Conservation (phyloP, 2,329 filamentous ascomycete species). For the Diaporthe sp. region DNA sequence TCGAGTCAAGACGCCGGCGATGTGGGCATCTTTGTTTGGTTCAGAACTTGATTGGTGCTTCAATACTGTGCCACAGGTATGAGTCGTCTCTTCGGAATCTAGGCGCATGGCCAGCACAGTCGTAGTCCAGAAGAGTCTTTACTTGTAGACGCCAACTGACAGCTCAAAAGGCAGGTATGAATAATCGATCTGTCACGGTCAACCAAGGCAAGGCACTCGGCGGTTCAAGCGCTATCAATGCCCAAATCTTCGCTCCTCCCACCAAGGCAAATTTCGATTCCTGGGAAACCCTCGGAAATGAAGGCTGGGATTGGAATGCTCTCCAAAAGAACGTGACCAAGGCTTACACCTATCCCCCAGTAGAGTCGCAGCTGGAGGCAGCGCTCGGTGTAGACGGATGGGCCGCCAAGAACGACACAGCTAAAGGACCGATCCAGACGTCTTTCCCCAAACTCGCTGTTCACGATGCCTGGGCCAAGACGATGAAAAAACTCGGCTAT, state of each 20-base stretch:
- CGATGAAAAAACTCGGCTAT: constrained; percentile 40
- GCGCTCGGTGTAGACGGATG: constrained; percentile 49
- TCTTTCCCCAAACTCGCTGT: constrained; percentile 50
- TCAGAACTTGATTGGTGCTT: constrained; percentile 58
- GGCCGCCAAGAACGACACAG: constrained; percentile 24
- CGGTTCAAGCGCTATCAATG: constrained; percentile 58
- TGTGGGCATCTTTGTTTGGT: constrained; percentile 50
- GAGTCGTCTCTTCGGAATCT: too few species aligned
- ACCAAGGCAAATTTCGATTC: constrained; percentile 63
- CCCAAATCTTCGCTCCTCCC: constrained; percentile 52
- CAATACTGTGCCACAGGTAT: constrained; percentile 52
- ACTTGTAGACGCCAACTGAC: background rate
- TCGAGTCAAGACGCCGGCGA: constrained; percentile 53
- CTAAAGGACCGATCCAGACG: constrained; percentile 54
- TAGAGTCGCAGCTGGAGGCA: constrained; percentile 49
- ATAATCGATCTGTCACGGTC: background rate
- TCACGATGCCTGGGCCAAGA: constrained; percentile 53
- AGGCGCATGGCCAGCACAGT: too few species aligned
- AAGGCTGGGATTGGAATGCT: constrained; percentile 62
- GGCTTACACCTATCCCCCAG: background rate
- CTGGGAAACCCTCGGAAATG: constrained; percentile 67
- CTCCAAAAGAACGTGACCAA: constrained; percentile 49
- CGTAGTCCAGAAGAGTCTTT: too few species aligned
- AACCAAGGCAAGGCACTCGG: constrained; percentile 52
- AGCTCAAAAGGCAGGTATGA: background rate